phyloP scores from a whole-genome alignment of 1,284 basidiomycete species.

The Uromyces viciae-fabae region DNA sequence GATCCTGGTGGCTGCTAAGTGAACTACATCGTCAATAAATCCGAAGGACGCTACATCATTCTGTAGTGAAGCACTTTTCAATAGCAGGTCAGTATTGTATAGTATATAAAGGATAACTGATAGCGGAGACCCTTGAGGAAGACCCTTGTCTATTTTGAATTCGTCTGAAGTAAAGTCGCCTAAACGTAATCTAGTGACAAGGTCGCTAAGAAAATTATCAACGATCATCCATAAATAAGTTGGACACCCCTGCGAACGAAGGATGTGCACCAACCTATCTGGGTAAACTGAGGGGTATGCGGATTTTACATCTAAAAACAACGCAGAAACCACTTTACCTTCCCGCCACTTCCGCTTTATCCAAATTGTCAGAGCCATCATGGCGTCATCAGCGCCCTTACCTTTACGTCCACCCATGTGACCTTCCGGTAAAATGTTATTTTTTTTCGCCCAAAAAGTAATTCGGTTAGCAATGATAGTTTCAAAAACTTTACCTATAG shows the following conservation, averaged over 20 bases:
- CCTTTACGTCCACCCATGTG: conserved; percentile 20
- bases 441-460: conserved; percentile 18
- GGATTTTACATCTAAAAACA: conserved; percentile 19
- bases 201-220: neutral
- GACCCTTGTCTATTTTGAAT: neutral
- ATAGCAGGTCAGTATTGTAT: conserved; percentile 9
- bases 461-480: neutral
- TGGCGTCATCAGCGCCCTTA: neutral
- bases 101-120: conserved; percentile 15
- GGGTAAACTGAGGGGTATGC: conserved; percentile 8
- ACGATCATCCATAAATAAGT: neutral
- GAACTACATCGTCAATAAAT: neutral
- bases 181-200: neutral
- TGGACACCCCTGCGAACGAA: neutral
- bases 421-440: neutral
- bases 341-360: conserved; percentile 18
- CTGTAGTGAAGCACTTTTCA: neutral
- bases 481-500: conserved; percentile 11
- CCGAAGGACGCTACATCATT: neutral
- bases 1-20: neutral
- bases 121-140: conserved; percentile 26
- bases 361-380: conserved; percentile 9
- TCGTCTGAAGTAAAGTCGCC: neutral
- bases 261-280: neutral
- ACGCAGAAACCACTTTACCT: neutral